Evolutionary conservation across 108 stramenopile genomes (phyloP), one percentile per base, ranked within the genome.

Genomic region (Cyclotella kingstonii): DNA sequence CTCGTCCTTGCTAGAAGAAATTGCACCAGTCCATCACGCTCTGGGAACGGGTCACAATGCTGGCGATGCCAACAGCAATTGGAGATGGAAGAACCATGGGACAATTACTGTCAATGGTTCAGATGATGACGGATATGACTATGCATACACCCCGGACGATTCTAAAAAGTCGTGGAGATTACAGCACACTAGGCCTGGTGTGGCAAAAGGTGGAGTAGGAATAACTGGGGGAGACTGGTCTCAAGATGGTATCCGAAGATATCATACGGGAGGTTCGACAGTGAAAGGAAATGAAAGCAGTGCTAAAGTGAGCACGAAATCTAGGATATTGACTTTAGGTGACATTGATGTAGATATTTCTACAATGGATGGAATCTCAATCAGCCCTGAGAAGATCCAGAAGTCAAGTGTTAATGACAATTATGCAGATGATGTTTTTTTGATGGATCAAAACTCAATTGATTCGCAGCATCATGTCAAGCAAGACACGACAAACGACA

Each of bases 261-360:
- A 74, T 74, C 45, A 74, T 51, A 74, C 73, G 26, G 73, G 73
- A 17, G 73, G 58, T 17, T 41, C 26, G n/a, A 11, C 41, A 40
- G 35, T 15, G n/a, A 3, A 3, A 17, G 31, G 45, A n/a, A 57
- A 59, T 14, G 45, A 35, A 14, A 17, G 28, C 1, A 11, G 6
- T 27, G 29, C 4, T 10, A 44, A 35, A 7, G 10, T 44, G 28
- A 52, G 44, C 5, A 33, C 30, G 3, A 36, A 18, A 12, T 39
- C 5, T 15, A 38, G 29, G 22, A 59, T 59, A 12, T 5, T 70
- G 12, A 50, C 40, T 18, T 51, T 70, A n/a, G 70, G 70, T 11
- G 42, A 46, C 14, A 63, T 71, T 25, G 45, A 71, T 17, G 67
- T 68, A n/a, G 56, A 59, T 52, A 45, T 68, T 19, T 45, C 34